phyloP scores from a whole-genome alignment of 2,329 filamentous ascomycete genomes.

The Paramyrothecium roridum region DNA sequence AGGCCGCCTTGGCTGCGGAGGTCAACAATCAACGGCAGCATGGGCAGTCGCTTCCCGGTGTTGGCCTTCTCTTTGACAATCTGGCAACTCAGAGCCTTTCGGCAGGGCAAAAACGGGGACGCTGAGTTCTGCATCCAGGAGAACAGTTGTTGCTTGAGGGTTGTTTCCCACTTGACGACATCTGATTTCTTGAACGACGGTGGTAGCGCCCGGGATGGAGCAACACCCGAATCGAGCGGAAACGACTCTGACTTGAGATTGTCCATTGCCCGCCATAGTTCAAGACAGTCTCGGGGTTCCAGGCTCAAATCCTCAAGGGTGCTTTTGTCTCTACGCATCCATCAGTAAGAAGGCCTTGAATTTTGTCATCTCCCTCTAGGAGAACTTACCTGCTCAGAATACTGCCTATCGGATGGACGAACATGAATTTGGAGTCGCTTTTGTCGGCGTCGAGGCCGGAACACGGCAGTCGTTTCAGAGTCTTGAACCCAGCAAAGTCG shows the following conservation, averaged over 20 bases:
- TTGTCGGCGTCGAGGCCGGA: constrained; percentile 41
- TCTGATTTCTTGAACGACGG: constrained; percentile 60
- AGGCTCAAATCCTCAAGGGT: constrained; percentile 66
- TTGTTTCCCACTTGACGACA: constrained; percentile 61
- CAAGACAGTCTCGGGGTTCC: constrained; percentile 68
- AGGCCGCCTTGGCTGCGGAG: constrained; percentile 63
- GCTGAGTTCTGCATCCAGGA: constrained; percentile 55
- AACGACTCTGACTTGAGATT: constrained; percentile 51
- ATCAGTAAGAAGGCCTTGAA: neutral
- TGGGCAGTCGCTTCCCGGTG: neutral
- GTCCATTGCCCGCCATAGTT: constrained; percentile 62
- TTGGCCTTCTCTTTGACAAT: neutral
- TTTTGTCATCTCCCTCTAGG: no score
- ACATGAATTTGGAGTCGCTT: constrained; percentile 45
- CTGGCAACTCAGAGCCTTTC: constrained; percentile 38
- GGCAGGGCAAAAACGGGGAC: constrained; percentile 39
- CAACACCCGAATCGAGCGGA: constrained; percentile 33
- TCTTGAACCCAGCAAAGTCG: constrained; percentile 48
- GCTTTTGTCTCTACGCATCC: constrained; percentile 23
- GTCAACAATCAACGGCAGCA: constrained; percentile 53
- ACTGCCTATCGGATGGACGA: constrained; percentile 65
- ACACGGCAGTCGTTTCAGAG: constrained; percentile 35
- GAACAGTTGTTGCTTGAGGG: constrained; percentile 55
- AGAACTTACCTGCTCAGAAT: constrained; percentile 50
- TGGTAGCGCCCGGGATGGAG: constrained; percentile 35